These are phyloP conservation scores for Castanea sativa DNA, from an alignment of 306 rosid species.

Conservation along the genomic window DNA sequence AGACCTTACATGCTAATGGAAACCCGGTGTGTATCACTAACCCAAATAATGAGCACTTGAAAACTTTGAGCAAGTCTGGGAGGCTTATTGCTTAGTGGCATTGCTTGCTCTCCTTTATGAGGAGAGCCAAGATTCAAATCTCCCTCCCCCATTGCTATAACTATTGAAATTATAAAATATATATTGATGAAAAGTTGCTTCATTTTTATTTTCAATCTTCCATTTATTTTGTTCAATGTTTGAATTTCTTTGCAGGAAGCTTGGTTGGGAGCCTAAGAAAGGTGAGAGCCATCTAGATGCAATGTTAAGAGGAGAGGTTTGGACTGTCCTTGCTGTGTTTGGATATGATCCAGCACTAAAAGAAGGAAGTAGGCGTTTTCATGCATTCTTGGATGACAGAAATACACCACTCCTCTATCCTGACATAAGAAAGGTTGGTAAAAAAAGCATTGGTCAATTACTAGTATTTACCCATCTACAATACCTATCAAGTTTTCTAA, in stretches of 20 bases:
- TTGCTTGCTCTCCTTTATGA: too few relatives aligned
- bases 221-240: not conserved
- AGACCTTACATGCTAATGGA: not conserved
- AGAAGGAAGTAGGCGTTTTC: constrained; percentile 77
- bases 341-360: constrained; percentile 72
- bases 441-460: constrained; percentile 13
- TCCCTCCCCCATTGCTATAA: too few relatives aligned
- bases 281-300: constrained; percentile 66
- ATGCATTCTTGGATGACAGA: constrained; percentile 73
- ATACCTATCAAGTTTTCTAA: constrained; percentile 22
- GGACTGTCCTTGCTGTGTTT: constrained; percentile 67
- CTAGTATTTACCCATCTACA: not conserved
- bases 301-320: constrained; percentile 92
- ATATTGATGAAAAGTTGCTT: too few relatives aligned
- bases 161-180: too few relatives aligned
- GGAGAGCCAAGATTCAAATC: too few relatives aligned
- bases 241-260: constrained; percentile 58
- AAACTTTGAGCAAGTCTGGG: not conserved
- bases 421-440: constrained; percentile 76
- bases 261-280: constrained; percentile 89
- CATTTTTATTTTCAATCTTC: not conserved
- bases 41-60: not conserved
- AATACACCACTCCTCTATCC: constrained; percentile 84
- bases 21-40: not conserved
- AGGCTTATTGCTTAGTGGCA: too few relatives aligned